Conservation (phyloP, 2,329 filamentous ascomycete species). For the Aureobasidium mangrovei region DNA sequence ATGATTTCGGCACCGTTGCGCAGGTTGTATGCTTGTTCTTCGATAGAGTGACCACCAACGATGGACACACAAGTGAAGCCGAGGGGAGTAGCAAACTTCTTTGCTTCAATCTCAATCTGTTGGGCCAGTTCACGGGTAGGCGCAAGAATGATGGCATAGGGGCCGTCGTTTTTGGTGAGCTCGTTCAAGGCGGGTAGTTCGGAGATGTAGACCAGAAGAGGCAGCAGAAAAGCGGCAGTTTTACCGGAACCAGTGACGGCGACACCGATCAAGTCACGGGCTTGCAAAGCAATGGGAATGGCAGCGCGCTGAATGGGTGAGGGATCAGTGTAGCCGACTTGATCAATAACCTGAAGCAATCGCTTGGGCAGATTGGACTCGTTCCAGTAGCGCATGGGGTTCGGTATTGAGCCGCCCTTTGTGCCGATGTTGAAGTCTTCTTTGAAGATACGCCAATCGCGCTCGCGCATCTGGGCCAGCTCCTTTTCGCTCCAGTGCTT, state of each 20-base stretch:
- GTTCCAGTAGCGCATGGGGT: conserved; percentile 90
- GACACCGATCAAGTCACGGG: conserved; percentile 93
- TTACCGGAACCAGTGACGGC: conserved; percentile 98
- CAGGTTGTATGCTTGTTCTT: conserved; percentile 85
- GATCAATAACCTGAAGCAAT: conserved; percentile 70
- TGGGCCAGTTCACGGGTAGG: conserved; percentile 96
- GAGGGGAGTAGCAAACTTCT: conserved; percentile 81
- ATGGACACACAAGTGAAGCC: conserved; percentile 95
- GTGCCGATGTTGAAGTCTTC: conserved; percentile 96
- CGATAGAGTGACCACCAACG: conserved; percentile 91
- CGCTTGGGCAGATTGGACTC: conserved; percentile 73
- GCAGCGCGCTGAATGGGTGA: conserved; percentile 87
- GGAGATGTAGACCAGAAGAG: conserved; percentile 87
- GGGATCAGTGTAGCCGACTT: conserved; percentile 85
- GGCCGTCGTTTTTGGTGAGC: conserved; percentile 82
- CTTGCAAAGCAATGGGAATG: conserved; percentile 88
- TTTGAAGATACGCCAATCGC: conserved; percentile 99
- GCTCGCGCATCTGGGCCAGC: conserved; percentile 86
- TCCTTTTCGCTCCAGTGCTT: conserved; percentile 95
- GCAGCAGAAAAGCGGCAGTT: conserved; percentile 88
- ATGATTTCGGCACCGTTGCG: conserved; percentile 94
- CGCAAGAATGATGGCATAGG: conserved; percentile 93
- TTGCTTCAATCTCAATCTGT: conserved; percentile 90
- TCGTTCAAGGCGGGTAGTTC: conserved; percentile 79
- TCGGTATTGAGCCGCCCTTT: conserved; percentile 83